Evolutionary conservation across 2,329 filamentous ascomycete genomes (phyloP), one percentile per base, ranked within the genome.

Genomic region (Aspergillus brunneoviolaceus): DNA sequence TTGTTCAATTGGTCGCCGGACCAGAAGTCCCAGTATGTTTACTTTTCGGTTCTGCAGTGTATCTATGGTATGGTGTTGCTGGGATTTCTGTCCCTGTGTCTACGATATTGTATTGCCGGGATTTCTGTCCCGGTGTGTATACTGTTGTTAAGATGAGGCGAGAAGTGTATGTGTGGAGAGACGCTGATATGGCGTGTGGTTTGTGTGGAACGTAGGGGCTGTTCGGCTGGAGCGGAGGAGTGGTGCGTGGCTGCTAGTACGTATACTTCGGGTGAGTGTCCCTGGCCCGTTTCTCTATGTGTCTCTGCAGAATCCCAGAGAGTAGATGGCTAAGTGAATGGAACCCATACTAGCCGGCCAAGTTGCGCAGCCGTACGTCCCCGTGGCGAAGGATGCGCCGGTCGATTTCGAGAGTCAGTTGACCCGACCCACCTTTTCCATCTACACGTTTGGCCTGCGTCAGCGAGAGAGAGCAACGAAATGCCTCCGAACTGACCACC

Each of bases 1-100:
- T 45, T 61, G 51, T 23, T 61, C 33, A 61, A 61, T 19, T 61
- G 59, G 59, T 61, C 59, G 47, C 59, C 59, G 2, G 59, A 61
- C 23, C 59, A 61, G 59, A 7, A 58, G 48, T 12, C 55, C 0
- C 59, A 61, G 59, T 60, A 49, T 35, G 53, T 60, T 47, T 25
- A 14, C 2, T 27, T 33, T 1, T 14, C 4, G 9, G 5, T 12
- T n/a, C 51, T 47, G 5, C 3, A 42, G 9, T 16, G 3, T 35
- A 2, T 35, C 2, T 14, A 23, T 1, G 23, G 3, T 4, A 23
- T 23, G 12, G 35, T n/a, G 16, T 6, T 42, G 35, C 12, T 42
- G 35, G 12, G 35, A 14, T 14, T 42, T n/a, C 12, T 23, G 21
- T 23, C 21, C 23, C 23, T 23, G 19, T 1, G 19, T 21, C 19